These are phyloP conservation scores for Platanthera guangdongensis DNA, from an alignment of 106 monocot genomes.

Conservation along the genomic window DNA sequence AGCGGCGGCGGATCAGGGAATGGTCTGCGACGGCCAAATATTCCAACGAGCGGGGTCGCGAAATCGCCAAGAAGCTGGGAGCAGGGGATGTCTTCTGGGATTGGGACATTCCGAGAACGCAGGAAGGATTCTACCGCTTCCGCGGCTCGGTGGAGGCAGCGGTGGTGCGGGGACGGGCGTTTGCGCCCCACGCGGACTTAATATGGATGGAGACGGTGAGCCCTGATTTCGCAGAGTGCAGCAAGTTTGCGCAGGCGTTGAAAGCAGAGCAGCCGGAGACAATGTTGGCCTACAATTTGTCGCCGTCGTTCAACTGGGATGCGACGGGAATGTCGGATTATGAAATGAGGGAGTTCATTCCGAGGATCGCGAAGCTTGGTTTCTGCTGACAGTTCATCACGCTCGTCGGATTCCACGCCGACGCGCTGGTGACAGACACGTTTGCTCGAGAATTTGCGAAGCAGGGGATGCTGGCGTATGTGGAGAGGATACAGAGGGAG, in stretches of 20 bases:
- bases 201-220: constrained; percentile 96
- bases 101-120: constrained; percentile 87
- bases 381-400: too few relatives aligned
- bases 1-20: constrained; percentile 29
- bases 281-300: constrained; percentile 95
- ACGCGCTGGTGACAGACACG: too few relatives aligned
- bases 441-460: constrained; percentile 63
- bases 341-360: constrained; percentile 65
- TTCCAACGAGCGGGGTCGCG: constrained; percentile 48
- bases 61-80: constrained; percentile 49
- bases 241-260: constrained; percentile 55
- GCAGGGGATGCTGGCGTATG: constrained; percentile 85
- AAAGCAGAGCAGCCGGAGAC: constrained; percentile 41
- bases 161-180: constrained; percentile 59
- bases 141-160: constrained; percentile 71
- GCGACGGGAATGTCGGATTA: constrained; percentile 77
- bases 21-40: constrained; percentile 28
- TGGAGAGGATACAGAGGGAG: constrained; percentile 94
- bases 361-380: too few relatives aligned
- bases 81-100: constrained; percentile 67
- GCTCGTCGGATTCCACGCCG: too few relatives aligned
- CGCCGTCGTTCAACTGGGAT: constrained; percentile 98
- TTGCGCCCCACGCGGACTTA: constrained; percentile 55
- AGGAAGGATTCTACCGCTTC: constrained; percentile 88
- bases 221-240: constrained; percentile 69